Base-by-base conservation (phyloP, 1,284 basidiomycete species). In the Microbotryum violaceum region DNA sequence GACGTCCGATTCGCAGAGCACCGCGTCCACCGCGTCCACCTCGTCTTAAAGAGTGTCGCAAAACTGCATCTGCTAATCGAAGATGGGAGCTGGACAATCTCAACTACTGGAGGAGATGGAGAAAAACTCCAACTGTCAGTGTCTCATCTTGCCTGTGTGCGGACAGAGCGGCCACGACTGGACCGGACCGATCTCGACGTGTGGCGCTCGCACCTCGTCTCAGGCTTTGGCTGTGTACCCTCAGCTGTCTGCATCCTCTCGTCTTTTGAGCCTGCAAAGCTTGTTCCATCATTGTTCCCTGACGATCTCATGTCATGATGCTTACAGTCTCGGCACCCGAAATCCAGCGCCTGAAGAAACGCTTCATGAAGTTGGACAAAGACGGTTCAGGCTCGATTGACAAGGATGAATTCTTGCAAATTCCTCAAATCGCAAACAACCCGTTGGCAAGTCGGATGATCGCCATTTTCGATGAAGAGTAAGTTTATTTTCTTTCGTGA, bases 381-480 rank as follows among this genome's bases (percentile, higher is more conserved):
- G 93, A 98, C 77, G 91, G 92, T 46, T 94, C 90, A 21, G 94
- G 96, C 61, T 92, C 91, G 25, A 96, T 99, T 76, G 94, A 97
- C 81, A 89, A 91, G 61, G 93, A 97, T 73, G 94, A 99, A 78
- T 98, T 99, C 77, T 80, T 98, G 57, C 92, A 94, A 80, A 96
- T 98, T 80, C 94, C 96, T 0, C 91, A 96, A 77, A 97, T 98
- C 73, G 94, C 94, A 37, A 94, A 91, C 69, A 98, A 98, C 77
- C 96, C 94, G 1, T 80, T 98, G 54, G 92, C 96, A 52, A 90
- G 89, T 58, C 85, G 94, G 57, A 91, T 99, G 89, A 99, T 99
- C 73, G 93, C 93, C 57, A 98, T 99, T 74, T 98, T 99, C 74
- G 94, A 99, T 74, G 91, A 97, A 78, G 93, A 98, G 92, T 96